Base-by-base conservation (phyloP, 1,284 basidiomycete species). In the Boletus mariae region DNA sequence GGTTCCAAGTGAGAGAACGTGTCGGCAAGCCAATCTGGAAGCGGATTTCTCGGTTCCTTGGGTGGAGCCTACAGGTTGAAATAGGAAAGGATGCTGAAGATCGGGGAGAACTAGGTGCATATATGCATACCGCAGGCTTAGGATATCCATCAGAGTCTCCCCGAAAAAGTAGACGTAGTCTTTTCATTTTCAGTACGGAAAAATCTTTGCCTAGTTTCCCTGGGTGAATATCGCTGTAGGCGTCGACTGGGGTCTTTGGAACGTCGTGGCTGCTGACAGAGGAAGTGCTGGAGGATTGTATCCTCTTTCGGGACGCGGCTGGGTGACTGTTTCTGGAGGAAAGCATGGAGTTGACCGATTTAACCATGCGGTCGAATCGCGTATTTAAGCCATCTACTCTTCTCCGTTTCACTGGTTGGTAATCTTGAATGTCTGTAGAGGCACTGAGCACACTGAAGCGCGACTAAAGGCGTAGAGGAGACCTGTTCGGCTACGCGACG, bases 351-450 rank as follows among this genome's bases (percentile, higher is more conserved):
- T 78, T 75, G 69, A 85, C 79, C 4, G 77, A 74, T 47, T 80
- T 74, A 23, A 86, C 71, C 85, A 88, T 87, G 43, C 73, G 73
- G 63, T 88, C 85, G 57, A 80, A 86, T 34, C 78, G 78, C 23
- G 74, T 63, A 58, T 88, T 88, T 47, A 83, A 66, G n/a, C 76
- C 76, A 41, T 63, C 67, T n/a, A 68, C 71, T 58, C 73, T 79
- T 40, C 74, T 75, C 26, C 79, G 76, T 55, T 83, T 85, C 26
- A 61, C 42, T 47, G 58, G 53, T 23, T 41, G 48, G 38, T 37
- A 28, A 6, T 55, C 52, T 45, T 58, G 26, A 11, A 54, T 17
- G 8, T 56, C 60, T 65, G 42, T 4, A 12, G 25, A 53, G 23
- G 26, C 28, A 37, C 43, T 59, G 23, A 58, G 61, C 40, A 43